Percentiles rank a stretch among this genome's conserved stretches.
These are phyloP conservation scores for Fusarium sp. DNA, from an alignment of 2,329 filamentous ascomycete species.

Conservation along the genomic window DNA sequence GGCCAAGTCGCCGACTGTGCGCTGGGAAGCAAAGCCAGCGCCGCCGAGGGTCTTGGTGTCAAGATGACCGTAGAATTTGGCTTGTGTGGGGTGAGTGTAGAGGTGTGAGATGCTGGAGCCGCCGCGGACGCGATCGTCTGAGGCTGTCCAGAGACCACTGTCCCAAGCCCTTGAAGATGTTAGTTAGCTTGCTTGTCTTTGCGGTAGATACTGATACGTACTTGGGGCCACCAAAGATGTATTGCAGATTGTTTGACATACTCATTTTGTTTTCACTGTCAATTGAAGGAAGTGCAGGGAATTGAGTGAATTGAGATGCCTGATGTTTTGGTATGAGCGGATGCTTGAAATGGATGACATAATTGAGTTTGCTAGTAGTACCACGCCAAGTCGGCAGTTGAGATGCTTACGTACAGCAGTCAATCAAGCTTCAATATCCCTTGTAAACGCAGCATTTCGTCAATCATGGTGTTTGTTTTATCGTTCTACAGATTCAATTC, in stretches of 20 bases:
- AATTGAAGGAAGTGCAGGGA: not conserved
- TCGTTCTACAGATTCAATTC: not conserved
- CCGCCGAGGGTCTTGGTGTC: conserved; percentile 80
- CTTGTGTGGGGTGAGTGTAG: conserved; percentile 47
- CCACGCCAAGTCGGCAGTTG: conserved; percentile 16
- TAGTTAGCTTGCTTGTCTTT: not conserved
- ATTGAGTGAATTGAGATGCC: not conserved
- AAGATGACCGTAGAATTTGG: conserved; percentile 73
- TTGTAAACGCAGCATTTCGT: not conserved
- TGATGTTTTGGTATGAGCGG: not conserved
- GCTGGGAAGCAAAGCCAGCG: conserved; percentile 83
- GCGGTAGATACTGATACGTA: conserved; percentile 19
- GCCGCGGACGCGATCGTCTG: conserved; percentile 80
- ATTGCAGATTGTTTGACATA: conserved; percentile 35
- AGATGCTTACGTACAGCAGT: conserved; percentile 18
- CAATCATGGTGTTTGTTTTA: not conserved
- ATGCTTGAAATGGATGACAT: conserved; percentile 17
- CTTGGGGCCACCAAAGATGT: conserved; percentile 53
- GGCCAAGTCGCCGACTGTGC: conserved; percentile 65
- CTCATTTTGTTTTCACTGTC: conserved; percentile 12
- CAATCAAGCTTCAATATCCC: not conserved
- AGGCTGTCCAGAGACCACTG: conserved; percentile 68
- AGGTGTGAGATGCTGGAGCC: conserved; percentile 69
- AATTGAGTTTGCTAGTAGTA: conserved; percentile 5
- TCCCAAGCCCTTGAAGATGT: conserved; percentile 59